Evolutionary conservation across 2,329 filamentous ascomycete genomes (phyloP), one percentile per base, ranked within the genome.

Genomic region (Monosporascus ibericus): DNA sequence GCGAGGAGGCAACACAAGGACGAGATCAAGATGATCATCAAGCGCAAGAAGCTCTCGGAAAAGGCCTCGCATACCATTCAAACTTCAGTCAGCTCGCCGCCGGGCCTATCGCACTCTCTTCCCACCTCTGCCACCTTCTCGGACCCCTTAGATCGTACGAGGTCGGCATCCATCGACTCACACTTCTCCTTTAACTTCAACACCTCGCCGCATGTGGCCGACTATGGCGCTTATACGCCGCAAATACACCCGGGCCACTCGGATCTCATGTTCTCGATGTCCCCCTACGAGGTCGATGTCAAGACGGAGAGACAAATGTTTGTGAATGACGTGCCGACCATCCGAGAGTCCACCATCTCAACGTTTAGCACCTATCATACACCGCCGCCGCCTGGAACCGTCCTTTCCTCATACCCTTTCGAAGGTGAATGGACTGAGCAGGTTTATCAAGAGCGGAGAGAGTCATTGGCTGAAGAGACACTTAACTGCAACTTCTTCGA

Each of bases 241-340:
- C 78, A 81, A 73, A 80, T 86, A 72, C 87, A 70, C 72, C 72
- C 75, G 68, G 60, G 63, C 42, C 63, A 81, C 59, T 73, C 77
- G 14, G 80, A 87, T 68, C 71, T 82, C 65, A 76, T 81, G 71
- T 78, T 79, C 54, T 69, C 69, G 57, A 74, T 80, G 68, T 82
- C 87, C 20, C 90, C 92, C 0, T 96, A 95, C 68, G 92, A 96
- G 71, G 86, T 96, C 55, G 92, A 96, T 69, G 88, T 97, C 75
- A 95, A 92, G 79, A 96, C 92, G 1, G 92, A 96, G 74, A 82
- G 90, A 58, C 90, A 96, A 62, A 91, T 95, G 77, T 96, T 89
- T 70, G 85, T 96, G 70, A 90, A 96, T 64, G 89, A 96, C 67
- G 81, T 96, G 52, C 90, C 90, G 5, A 88, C 91, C 15, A 78